A percentile compares a stretch with the other conserved stretches of the same genome.
phyloP scores from a whole-genome alignment of 805 yeast species.

The Cyberlindnera subsufficiens region DNA sequence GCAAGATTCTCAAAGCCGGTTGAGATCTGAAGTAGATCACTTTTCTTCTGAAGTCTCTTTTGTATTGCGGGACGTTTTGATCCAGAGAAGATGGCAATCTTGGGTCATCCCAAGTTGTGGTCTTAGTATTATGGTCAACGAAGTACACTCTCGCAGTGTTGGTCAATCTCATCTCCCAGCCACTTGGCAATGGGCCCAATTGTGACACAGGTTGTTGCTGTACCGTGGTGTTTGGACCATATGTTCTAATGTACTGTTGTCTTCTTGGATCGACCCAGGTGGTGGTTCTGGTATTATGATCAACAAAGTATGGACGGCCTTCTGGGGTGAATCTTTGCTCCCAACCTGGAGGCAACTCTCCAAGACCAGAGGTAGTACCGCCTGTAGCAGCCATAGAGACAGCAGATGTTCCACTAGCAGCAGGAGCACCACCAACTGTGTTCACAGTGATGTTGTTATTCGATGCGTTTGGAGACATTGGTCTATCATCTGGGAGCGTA shows the following conservation, averaged over 20 bases:
- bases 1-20: conserved; percentile 93
- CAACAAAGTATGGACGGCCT: conserved; percentile 97
- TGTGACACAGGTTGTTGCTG: conserved; percentile 98
- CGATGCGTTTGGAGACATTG: conserved; percentile 24
- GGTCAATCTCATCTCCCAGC: conserved; percentile 99
- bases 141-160: conserved; percentile 98
- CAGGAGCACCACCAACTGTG: conserved; percentile 39
- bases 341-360: conserved; percentile 98
- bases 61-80: conserved; percentile 98
- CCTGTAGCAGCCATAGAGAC: conserved; percentile 66
- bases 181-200: conserved; percentile 95
- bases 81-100: conserved; percentile 95
- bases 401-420: conserved; percentile 48
- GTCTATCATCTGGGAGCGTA: conserved; percentile 68
- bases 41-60: conserved; percentile 97
- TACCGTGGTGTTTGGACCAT: conserved; percentile 84
- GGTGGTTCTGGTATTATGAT: conserved; percentile 98
- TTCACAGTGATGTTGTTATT: conserved; percentile 38
- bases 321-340: conserved; percentile 97
- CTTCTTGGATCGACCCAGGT: conserved; percentile 99
- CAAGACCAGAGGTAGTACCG: conserved; percentile 91
- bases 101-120: conserved; percentile 99
- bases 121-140: conserved; percentile 98
- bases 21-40: conserved; percentile 96
- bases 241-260: conserved; percentile 95